These are phyloP conservation scores for Neurospora tetrasperma DNA, from an alignment of 495 filamentous ascomycete species.

Conservation along the genomic window DNA sequence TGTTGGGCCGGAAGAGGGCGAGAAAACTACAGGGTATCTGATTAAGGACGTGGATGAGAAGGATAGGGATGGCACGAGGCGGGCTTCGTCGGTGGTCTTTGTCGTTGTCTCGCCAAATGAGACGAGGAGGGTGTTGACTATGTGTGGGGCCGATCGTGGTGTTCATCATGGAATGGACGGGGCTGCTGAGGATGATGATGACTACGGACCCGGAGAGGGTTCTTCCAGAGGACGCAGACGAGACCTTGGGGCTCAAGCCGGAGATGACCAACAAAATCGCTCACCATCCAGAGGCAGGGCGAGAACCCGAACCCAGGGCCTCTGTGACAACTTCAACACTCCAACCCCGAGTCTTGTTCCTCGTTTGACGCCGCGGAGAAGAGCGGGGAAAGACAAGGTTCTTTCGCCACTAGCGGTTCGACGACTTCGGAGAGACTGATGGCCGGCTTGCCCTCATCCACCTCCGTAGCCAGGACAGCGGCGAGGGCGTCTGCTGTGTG, in stretches of 20 bases:
- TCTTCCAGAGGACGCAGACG: not conserved
- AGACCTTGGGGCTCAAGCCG: not conserved
- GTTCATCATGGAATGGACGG: not conserved
- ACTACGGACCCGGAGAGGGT: not conserved
- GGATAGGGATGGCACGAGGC: not conserved
- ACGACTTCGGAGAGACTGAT: slow-evolving; percentile 20
- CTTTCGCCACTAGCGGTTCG: slow-evolving; percentile 29
- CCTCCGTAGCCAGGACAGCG: slow-evolving; percentile 19
- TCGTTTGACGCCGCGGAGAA: slow-evolving; percentile 16
- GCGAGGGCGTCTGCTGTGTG: slow-evolving; percentile 19
- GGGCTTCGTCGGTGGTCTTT: not conserved
- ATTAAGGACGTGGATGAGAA: not conserved
- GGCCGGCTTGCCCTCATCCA: slow-evolving; percentile 1
- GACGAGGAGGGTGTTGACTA: not conserved
- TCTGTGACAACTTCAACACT: not conserved
- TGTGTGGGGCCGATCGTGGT: not conserved
- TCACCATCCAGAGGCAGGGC: not conserved
- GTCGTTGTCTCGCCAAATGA: not conserved
- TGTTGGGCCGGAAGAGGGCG: slow-evolving; percentile 2
- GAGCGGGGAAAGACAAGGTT: slow-evolving; percentile 30
- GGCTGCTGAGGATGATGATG: not conserved
- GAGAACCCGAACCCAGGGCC: not conserved
- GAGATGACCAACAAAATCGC: not conserved
- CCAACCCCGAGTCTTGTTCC: not conserved
- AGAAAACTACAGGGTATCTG: not conserved